Evolutionary conservation across 352 stramenopile genomes (phyloP).

Genomic region (Phytophthora aleatoria): DNA sequence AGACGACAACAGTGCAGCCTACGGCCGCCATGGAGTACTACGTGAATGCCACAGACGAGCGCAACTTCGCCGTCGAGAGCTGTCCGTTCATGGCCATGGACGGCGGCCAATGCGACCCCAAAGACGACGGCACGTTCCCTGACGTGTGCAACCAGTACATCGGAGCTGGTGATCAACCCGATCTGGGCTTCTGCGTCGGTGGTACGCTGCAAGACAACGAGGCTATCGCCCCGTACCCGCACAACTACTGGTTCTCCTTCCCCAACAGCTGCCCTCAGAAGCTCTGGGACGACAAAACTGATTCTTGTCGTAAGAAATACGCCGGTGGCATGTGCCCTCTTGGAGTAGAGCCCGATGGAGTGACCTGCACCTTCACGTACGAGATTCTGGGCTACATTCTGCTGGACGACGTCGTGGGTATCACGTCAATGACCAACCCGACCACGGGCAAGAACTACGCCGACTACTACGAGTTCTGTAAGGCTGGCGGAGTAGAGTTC

Average conservation of each 20-base stretch:
- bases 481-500: conserved; percentile 58
- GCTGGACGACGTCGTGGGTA: conserved; percentile 72
- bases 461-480: conserved; percentile 74
- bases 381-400: conserved; percentile 64
- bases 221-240: conserved; percentile 63
- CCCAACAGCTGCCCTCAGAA: conserved; percentile 66
- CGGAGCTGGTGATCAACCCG: conserved; percentile 43
- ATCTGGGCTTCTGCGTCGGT: conserved; percentile 60
- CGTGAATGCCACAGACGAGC: conserved; percentile 33
- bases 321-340: conserved; percentile 47
- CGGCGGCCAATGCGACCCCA: conserved; percentile 52
- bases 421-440: conserved; percentile 69
- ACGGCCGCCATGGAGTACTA: conserved; percentile 53
- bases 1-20: conserved; percentile 55
- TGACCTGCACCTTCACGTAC: conserved; percentile 68
- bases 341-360: conserved; percentile 55
- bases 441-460: conserved; percentile 42
- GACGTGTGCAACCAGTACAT: conserved; percentile 62
- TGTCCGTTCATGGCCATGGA: conserved; percentile 67
- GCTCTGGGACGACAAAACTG: conserved; percentile 53
- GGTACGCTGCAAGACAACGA: conserved; percentile 53
- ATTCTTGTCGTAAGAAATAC: conserved; percentile 41
- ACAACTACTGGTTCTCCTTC: conserved; percentile 87
- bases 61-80: conserved; percentile 49
- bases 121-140: conserved; percentile 42